A percentile compares a stretch with the other conserved stretches of the same genome.
Conservation (phyloP, 495 filamentous ascomycete species). For the Aspergillus leporis region DNA sequence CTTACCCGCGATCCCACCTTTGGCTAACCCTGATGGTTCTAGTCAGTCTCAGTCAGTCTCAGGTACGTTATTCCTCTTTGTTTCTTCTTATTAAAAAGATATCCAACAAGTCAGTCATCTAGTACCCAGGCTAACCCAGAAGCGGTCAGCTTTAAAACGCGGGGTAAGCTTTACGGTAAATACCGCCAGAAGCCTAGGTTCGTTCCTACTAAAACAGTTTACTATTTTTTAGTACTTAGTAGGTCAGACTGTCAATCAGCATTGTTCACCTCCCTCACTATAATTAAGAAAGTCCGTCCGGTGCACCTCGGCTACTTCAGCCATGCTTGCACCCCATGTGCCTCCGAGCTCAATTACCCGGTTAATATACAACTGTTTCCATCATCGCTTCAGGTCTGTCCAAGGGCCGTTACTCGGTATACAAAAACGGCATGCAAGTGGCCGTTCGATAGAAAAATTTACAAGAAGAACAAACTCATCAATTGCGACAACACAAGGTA, state of each 20-base stretch:
- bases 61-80: no score
- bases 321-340: conserved; percentile 17
- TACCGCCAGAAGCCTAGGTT: no score
- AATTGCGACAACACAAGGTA: conserved; percentile 5
- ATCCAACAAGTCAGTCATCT: no score
- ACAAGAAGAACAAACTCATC: conserved; percentile 11
- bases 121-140: no score
- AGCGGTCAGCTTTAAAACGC: no score
- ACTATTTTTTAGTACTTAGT: no score
- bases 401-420: conserved; percentile 10
- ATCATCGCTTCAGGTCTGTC: conserved; percentile 9
- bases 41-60: no score
- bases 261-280: background rate
- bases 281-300: background rate
- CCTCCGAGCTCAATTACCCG: conserved; percentile 8
- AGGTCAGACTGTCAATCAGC: background rate
- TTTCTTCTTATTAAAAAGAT: no score
- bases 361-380: conserved; percentile 12
- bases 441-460: background rate
- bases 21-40: no score
- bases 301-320: conserved; percentile 12
- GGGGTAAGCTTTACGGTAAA: no score
- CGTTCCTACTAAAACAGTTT: no score
- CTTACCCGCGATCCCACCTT: no score
- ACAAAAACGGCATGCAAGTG: background rate